phyloP scores from a whole-genome alignment of 495 filamentous ascomycete species.

The Talaromyces ruber region DNA sequence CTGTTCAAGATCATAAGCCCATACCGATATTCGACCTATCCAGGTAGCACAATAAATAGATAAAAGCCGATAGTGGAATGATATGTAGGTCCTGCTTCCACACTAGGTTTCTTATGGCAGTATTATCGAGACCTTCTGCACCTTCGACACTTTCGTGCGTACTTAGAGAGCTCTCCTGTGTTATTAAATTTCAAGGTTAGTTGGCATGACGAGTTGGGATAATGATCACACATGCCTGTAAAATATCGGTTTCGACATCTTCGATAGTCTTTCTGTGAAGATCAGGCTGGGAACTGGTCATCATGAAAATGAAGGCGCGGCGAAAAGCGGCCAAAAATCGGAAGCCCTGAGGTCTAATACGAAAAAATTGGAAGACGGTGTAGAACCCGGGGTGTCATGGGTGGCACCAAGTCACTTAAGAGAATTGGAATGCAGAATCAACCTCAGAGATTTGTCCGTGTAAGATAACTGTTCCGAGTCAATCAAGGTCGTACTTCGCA shows the following conservation, averaged over 20 bases:
- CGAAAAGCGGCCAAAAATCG: neutral
- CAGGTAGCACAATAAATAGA: constrained; percentile 58
- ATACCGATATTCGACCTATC: constrained; percentile 61
- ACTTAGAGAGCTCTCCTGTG: neutral
- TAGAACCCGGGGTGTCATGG: neutral
- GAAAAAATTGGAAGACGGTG: neutral
- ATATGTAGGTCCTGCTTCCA: constrained; percentile 56
- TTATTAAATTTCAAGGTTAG: neutral
- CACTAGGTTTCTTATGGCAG: constrained; percentile 30
- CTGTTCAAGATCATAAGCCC: neutral
- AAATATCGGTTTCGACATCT: neutral
- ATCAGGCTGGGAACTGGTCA: neutral
- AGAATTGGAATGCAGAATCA: neutral
- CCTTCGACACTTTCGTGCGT: neutral
- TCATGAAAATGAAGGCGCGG: neutral
- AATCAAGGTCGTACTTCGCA: neutral
- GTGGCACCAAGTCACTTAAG: neutral
- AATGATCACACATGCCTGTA: neutral
- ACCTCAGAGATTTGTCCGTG: neutral
- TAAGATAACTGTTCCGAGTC: neutral
- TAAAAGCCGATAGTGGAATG: constrained; percentile 46
- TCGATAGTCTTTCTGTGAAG: neutral
- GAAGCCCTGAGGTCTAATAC: neutral
- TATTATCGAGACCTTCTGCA: neutral
- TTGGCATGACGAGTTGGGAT: no score